These are phyloP conservation scores for Phytophthora pisi DNA, from an alignment of 352 stramenopile species.

Conservation along the genomic window DNA sequence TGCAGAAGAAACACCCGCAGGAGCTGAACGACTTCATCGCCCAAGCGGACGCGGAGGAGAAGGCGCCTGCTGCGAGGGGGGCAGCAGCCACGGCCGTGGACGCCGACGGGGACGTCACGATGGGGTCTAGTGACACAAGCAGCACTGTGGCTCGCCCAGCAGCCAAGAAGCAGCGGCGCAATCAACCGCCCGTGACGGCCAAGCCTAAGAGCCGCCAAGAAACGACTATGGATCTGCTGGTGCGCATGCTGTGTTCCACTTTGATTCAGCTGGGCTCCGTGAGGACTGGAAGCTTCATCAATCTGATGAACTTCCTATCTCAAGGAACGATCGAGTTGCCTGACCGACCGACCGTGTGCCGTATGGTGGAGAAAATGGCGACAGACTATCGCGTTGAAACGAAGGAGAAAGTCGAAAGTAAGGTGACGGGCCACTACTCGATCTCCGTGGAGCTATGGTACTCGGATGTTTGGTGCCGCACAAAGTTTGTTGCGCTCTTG, in stretches of 20 bases:
- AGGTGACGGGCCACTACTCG: conserved; percentile 5
- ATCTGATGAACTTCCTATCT: conserved; percentile 6
- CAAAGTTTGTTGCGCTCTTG: conserved; percentile 7
- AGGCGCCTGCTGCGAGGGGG: not conserved
- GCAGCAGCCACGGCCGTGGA: not conserved
- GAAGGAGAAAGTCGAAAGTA: not conserved
- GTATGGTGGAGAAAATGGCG: conserved; percentile 18
- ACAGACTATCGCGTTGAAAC: conserved; percentile 7
- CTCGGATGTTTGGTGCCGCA: not conserved
- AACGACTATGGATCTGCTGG: conserved; percentile 3
- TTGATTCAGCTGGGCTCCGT: conserved; percentile 11
- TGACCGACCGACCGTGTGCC: conserved; percentile 8
- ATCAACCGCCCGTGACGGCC: not conserved
- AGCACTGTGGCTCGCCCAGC: not conserved
- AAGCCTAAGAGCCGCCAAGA: not conserved
- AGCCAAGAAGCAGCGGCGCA: conserved; percentile 5
- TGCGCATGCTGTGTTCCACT: conserved; percentile 4
- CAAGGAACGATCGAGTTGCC: conserved; percentile 3
- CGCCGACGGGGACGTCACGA: not conserved
- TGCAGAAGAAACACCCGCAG: conserved; percentile 2
- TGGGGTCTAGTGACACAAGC: not conserved
- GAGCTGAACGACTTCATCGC: conserved; percentile 2
- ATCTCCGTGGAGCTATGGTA: conserved; percentile 19
- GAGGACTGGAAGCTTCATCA: not conserved
- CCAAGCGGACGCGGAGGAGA: not conserved